phyloP scores from a whole-genome alignment of 129 eudicot genomes.

The Artemisia annua region DNA sequence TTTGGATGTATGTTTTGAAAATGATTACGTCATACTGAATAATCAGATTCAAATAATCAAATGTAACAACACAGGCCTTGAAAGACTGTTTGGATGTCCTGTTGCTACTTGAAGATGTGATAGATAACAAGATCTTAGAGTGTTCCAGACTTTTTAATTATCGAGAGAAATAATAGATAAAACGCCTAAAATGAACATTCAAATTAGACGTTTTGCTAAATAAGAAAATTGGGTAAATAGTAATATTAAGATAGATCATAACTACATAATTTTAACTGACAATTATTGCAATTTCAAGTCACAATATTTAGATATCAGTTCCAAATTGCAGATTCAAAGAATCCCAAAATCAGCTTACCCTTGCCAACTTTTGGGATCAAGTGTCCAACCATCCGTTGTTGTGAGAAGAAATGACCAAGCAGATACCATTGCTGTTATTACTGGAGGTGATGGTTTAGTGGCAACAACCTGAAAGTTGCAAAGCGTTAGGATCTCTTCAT shows the following conservation, averaged over 20 bases:
- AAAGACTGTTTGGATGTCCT: not conserved
- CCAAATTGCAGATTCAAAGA: not conserved
- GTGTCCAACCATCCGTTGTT: constrained; percentile 58
- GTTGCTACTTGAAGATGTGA: not conserved
- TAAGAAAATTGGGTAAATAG: not conserved
- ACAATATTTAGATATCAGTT: not conserved
- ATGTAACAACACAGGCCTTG: not conserved
- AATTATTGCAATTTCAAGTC: not conserved
- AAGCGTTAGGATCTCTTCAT: not conserved
- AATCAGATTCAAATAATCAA: not conserved
- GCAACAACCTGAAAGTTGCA: constrained; percentile 62
- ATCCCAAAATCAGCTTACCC: constrained; percentile 48
- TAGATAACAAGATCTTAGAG: not conserved
- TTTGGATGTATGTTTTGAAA: no score
- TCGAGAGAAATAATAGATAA: not conserved
- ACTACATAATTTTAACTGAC: not conserved
- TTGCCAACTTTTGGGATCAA: constrained; percentile 77
- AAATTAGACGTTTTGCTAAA: not conserved
- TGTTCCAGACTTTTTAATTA: not conserved
- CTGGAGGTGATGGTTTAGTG: constrained; percentile 63
- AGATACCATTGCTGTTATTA: constrained; percentile 71
- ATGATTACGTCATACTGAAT: no score
- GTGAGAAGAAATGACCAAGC: constrained; percentile 95
- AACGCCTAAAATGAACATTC: not conserved
- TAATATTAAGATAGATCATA: not conserved